These are phyloP conservation scores for Fraxinus ornus DNA, from an alignment of 305 asterid genomes.

Conservation along the genomic window DNA sequence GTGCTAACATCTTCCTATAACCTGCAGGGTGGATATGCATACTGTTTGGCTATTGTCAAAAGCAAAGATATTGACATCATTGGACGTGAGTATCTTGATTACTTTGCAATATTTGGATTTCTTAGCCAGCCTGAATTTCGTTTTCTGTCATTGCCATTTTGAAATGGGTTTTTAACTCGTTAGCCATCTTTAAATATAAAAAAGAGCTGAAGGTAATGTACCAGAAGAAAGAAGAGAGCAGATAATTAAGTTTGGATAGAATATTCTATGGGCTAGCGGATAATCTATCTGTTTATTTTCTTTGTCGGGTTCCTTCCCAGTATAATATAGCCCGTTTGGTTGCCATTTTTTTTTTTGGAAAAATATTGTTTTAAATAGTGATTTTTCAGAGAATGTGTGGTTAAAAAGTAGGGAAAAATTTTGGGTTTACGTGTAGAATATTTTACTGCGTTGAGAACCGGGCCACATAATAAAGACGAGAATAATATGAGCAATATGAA, in stretches of 20 bases:
- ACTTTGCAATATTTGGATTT: background rate
- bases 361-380: too few species aligned
- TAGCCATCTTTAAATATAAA: background rate
- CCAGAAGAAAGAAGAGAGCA: background rate
- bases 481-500: too few species aligned
- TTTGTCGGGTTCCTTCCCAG: background rate
- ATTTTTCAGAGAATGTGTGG: too few species aligned
- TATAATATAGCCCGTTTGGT: background rate
- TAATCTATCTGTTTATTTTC: background rate
- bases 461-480: too few species aligned
- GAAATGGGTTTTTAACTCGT: background rate
- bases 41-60: slow-evolving; percentile 73
- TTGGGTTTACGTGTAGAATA: too few species aligned
- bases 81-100: slow-evolving; percentile 75
- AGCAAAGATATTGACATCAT: slow-evolving; percentile 73
- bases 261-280: background rate
- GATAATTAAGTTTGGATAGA: background rate
- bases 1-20: slow-evolving; percentile 17
- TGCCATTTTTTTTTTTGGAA: too few species aligned
- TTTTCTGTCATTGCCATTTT: background rate
- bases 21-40: slow-evolving; percentile 55
- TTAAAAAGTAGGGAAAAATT: too few species aligned
- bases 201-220: background rate
- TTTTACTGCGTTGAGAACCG: too few species aligned
- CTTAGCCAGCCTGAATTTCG: background rate